These are phyloP conservation scores for Lasiodiplodia theobromae DNA, from an alignment of 2,329 filamentous ascomycete genomes.

Conservation along the genomic window DNA sequence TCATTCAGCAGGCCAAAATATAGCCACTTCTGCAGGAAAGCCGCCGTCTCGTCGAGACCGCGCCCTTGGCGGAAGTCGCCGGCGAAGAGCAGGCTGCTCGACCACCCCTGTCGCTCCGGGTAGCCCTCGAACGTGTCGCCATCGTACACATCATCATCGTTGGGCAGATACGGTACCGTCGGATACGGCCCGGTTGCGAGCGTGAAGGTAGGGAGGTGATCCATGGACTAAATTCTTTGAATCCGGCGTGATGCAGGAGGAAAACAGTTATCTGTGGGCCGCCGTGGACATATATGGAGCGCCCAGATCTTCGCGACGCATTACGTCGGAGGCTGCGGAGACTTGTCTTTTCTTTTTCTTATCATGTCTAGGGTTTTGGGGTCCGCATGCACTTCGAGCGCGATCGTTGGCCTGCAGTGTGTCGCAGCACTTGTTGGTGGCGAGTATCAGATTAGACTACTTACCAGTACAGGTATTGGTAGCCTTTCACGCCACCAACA, in stretches of 20 bases:
- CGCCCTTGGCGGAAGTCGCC: background rate
- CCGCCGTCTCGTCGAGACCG: background rate
- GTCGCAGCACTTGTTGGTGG: background rate
- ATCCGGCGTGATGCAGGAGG: too few relatives aligned
- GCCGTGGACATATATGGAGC: background rate
- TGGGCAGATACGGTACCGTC: background rate
- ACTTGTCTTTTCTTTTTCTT: background rate
- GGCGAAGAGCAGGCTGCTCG: background rate
- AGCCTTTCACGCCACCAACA: background rate
- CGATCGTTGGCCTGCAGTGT: background rate
- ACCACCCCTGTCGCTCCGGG: background rate
- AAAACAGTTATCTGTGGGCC: too few relatives aligned
- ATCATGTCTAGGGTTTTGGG: background rate
- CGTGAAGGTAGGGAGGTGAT: background rate
- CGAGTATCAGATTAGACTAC: background rate
- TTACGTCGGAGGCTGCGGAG: background rate
- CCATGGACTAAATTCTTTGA: too few relatives aligned
- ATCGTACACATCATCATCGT: background rate
- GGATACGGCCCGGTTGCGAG: background rate
- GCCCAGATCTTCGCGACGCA: background rate
- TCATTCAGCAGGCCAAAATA: background rate
- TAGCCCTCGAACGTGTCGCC: background rate
- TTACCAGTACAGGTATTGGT: background rate
- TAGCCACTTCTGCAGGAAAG: background rate
- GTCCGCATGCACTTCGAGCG: accelerated